Evolutionary conservation across 2,329 filamentous ascomycete genomes (phyloP).

Genomic region (Nectriaceae sp.): DNA sequence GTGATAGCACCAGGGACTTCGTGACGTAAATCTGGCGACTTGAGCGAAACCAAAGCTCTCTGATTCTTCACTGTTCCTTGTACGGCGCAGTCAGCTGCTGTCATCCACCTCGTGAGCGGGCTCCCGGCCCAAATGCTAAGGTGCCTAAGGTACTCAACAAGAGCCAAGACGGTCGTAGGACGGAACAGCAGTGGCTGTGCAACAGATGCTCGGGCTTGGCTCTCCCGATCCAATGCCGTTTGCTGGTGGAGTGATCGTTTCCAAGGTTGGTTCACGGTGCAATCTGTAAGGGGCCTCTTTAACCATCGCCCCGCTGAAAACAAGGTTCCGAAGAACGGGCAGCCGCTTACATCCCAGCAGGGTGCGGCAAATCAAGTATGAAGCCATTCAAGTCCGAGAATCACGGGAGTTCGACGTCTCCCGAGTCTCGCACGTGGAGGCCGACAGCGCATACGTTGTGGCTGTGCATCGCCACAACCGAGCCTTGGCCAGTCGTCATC

Average conservation of each 20-base stretch:
- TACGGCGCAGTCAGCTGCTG: neutral
- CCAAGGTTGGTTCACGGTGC: neutral
- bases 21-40: no score
- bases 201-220: constrained; percentile 9
- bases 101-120: neutral
- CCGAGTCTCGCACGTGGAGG: no score
- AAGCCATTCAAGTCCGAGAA: no score
- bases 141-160: no score
- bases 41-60: no score
- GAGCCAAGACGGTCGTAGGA: neutral
- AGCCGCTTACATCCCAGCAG: no score
- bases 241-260: neutral
- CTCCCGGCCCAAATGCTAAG: no score
- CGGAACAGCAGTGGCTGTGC: constrained; percentile 12
- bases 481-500: constrained; percentile 20
- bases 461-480: constrained; percentile 29
- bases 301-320: neutral
- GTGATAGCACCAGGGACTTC: no score
- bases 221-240: neutral
- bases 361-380: no score
- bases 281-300: neutral
- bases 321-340: neutral
- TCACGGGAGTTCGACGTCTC: no score
- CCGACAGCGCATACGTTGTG: no score
- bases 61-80: neutral